phyloP scores from a whole-genome alignment of 1,284 basidiomycete species.

The Ustilago loliicola region DNA sequence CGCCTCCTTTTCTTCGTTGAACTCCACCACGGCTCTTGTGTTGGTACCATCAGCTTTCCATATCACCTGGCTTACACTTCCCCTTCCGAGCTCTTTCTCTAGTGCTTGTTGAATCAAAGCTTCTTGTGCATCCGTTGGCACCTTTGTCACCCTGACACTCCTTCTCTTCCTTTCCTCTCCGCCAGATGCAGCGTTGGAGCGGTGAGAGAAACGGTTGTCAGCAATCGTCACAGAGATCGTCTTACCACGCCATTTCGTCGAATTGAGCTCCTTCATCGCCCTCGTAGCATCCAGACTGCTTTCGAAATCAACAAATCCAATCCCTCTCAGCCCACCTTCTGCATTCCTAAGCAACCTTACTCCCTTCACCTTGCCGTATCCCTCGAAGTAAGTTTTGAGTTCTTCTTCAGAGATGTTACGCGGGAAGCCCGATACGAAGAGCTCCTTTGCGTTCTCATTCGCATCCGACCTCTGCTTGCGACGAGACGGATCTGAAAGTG shows the following conservation, averaged over 20 bases:
- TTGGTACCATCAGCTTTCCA: constrained; percentile 56
- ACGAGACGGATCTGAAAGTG: constrained; percentile 88
- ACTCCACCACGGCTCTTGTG: constrained; percentile 52
- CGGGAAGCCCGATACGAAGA: constrained; percentile 86
- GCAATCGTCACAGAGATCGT: constrained; percentile 59
- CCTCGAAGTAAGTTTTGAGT: constrained; percentile 80
- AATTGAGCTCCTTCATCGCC: constrained; percentile 64
- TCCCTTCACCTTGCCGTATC: constrained; percentile 82
- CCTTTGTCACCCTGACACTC: constrained; percentile 48
- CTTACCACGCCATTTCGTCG: constrained; percentile 57
- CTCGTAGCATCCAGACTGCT: constrained; percentile 59
- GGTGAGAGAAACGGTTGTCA: constrained; percentile 26
- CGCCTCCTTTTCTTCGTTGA: constrained; percentile 44
- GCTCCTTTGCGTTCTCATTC: constrained; percentile 81
- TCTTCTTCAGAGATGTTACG: constrained; percentile 81
- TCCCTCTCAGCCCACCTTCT: constrained; percentile 82
- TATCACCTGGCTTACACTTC: constrained; percentile 54
- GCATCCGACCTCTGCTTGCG: constrained; percentile 89
- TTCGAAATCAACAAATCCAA: constrained; percentile 93
- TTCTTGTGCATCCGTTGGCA: constrained; percentile 67
- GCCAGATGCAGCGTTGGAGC: not conserved
- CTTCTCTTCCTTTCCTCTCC: constrained; percentile 31
- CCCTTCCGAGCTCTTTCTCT: constrained; percentile 51
- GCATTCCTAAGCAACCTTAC: constrained; percentile 83
- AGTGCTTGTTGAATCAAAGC: constrained; percentile 68